These are phyloP conservation scores for Podaxis sp. DNA, from an alignment of 768 basidiomycete species.

Conservation along the genomic window DNA sequence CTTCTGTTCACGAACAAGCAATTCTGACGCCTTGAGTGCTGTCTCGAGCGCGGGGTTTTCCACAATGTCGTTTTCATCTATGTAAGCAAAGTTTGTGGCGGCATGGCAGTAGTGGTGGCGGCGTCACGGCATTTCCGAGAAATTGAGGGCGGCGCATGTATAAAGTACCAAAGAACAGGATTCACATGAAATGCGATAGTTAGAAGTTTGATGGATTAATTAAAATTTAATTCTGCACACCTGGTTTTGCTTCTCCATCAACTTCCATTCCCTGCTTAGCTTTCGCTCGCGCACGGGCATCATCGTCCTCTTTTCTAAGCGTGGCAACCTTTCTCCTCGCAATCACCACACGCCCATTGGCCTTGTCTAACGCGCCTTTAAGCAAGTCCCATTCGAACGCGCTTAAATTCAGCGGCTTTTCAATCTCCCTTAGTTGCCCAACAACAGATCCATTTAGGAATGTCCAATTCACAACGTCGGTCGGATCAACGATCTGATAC, in stretches of 20 bases:
- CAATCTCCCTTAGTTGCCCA: conserved; percentile 31
- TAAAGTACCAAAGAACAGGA: neutral
- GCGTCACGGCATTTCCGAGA: neutral
- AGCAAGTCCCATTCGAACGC: conserved; percentile 85
- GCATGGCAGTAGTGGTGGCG: neutral
- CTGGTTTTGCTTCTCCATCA: conserved; percentile 59
- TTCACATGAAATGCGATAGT: neutral
- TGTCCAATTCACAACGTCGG: conserved; percentile 84
- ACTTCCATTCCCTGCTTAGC: conserved; percentile 68
- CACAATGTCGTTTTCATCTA: conserved; percentile 35
- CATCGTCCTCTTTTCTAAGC: conserved; percentile 86
- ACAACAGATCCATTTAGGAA: conserved; percentile 55
- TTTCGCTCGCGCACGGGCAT: conserved; percentile 70
- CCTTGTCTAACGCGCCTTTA: conserved; percentile 81
- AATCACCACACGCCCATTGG: conserved; percentile 80
- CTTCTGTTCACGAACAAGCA: conserved; percentile 73
- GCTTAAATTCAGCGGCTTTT: conserved; percentile 39
- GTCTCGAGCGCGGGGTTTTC: conserved; percentile 69
- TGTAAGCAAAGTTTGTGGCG: neutral
- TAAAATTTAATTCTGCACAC: conserved; percentile 18
- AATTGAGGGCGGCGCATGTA: neutral
- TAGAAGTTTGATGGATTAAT: neutral
- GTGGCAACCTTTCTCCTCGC: conserved; percentile 69
- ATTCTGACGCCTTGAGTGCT: conserved; percentile 71
- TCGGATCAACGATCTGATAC: conserved; percentile 94